These are phyloP conservation scores for Colletotrichum orbiculare DNA, from an alignment of 2,329 filamentous ascomycete genomes.

Conservation along the genomic window DNA sequence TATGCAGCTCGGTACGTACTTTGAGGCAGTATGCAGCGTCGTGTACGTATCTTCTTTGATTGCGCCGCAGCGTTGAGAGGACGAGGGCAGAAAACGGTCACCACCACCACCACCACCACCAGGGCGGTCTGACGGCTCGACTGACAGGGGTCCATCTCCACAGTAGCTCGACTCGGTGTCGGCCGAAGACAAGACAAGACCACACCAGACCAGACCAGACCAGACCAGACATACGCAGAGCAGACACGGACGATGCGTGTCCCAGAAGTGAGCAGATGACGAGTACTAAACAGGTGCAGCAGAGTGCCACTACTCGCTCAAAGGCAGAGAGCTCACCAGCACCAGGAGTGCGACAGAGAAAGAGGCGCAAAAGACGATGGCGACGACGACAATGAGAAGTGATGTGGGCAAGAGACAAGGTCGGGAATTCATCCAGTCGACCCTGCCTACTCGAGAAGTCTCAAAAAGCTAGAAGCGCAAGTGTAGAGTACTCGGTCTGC, in stretches of 20 bases:
- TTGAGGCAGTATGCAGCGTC: no score
- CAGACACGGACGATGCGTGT: no score
- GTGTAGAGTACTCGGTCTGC: no score
- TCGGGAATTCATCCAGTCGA: slow-evolving; percentile 10
- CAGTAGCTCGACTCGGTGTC: no score
- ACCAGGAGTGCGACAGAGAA: background rate
- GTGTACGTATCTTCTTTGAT: background rate
- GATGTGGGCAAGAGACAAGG: background rate
- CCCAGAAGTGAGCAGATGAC: no score
- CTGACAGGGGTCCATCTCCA: no score
- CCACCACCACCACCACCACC: background rate
- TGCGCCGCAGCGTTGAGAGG: background rate
- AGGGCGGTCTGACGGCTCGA: slow-evolving; percentile 26
- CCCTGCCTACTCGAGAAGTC: slow-evolving; percentile 34
- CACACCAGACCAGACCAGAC: background rate
- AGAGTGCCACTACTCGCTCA: no score
- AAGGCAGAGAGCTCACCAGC: no score
- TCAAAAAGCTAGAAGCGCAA: slow-evolving; percentile 28
- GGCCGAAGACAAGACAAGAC: background rate
- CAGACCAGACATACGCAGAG: background rate
- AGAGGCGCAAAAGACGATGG: background rate
- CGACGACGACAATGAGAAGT: background rate
- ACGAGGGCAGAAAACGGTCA: slow-evolving; percentile 29
- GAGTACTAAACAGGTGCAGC: no score
- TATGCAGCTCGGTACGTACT: slow-evolving; percentile 4